phyloP scores from a whole-genome alignment of 202 grass and related monocot species.

The Setaria italica region DNA sequence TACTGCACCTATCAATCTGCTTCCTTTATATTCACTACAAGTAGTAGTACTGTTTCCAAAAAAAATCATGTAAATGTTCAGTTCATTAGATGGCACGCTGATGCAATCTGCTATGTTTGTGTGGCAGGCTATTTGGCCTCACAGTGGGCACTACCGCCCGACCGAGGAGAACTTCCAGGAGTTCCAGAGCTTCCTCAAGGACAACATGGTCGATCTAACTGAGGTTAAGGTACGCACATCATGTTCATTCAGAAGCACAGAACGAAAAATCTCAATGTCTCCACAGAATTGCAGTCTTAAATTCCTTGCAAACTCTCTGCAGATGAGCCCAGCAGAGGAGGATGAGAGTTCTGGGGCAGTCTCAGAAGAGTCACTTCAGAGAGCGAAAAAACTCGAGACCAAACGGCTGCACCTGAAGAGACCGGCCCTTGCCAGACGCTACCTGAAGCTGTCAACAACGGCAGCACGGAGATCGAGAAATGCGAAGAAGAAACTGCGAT shows the following conservation, averaged over 20 bases:
- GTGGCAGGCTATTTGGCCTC: slow-evolving; percentile 90
- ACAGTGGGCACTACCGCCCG: slow-evolving; percentile 91
- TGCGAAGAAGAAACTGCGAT: neutral
- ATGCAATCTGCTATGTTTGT: slow-evolving; percentile 31
- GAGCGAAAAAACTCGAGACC: slow-evolving; percentile 20
- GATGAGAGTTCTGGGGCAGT: slow-evolving; percentile 54
- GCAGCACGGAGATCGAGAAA: neutral
- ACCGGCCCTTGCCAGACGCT: neutral
- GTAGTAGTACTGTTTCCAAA: neutral
- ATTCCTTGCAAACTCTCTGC: slow-evolving; percentile 27
- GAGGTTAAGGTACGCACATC: slow-evolving; percentile 72
- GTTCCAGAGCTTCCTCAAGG: slow-evolving; percentile 86
- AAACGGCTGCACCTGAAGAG: slow-evolving; percentile 13
- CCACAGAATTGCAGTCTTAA: neutral
- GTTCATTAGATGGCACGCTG: slow-evolving; percentile 4
- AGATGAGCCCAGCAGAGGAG: slow-evolving; percentile 69
- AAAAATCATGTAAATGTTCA: neutral
- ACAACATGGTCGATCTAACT: slow-evolving; percentile 71
- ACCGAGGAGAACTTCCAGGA: slow-evolving; percentile 90
- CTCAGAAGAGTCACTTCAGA: slow-evolving; percentile 48
- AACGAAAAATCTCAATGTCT: neutral
- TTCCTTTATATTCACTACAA: neutral
- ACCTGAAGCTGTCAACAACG: neutral
- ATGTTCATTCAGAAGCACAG: slow-evolving; percentile 5
- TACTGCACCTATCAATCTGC: slow-evolving; percentile 16